Base-by-base conservation (phyloP, 169 alveolate genomes). In the Babesia caballi region DNA sequence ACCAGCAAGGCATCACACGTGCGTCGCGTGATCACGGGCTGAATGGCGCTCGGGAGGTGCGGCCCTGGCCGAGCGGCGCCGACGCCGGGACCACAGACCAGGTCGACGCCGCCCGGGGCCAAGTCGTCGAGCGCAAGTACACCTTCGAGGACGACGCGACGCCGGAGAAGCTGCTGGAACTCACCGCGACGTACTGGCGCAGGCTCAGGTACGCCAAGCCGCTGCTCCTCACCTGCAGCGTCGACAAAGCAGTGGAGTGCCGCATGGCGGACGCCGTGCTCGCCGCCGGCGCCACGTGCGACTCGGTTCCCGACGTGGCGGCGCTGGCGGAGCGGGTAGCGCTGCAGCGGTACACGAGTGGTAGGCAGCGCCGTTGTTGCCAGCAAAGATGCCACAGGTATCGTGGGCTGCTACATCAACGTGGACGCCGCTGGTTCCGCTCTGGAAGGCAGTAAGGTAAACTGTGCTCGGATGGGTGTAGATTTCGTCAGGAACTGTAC, bases 111-210 rank as follows among this genome's bases (percentile, higher is more conserved):
- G 33, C 57, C 9, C 6, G 47, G 17, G 68, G 28, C 57, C 0
- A 58, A 23, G 68, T 41, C 36, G 25, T 58, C 4, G 12, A 14
- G 9, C 8, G 9, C 21, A n/a, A 9, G 21, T 27, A 49, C 36
- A 1, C 15, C 30, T 67, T 41, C 28, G 38, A 14, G 57, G 68
- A 67, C 25, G 69, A 67, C 38, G 4, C 52, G 11, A 27, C 52
- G 35, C 63, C 66, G 23, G 72, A 71, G 50, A 71, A 71, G 27
- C 66, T 71, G 25, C 36, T 58, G 56, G 69, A 78, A 27, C 51
- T 69, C 41, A 67, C 87, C 17, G 47, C 87, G 23, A 61, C 69
- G 19, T 78, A 69, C 63, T 69, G 81, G 87, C 19, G 87, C 28
- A 40, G 63, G 23, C 23, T 78, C 33, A 56, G 87, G 25, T 47